Base-by-base conservation (phyloP, 2,329 filamentous ascomycete genomes). In the Boeremia exigua region DNA sequence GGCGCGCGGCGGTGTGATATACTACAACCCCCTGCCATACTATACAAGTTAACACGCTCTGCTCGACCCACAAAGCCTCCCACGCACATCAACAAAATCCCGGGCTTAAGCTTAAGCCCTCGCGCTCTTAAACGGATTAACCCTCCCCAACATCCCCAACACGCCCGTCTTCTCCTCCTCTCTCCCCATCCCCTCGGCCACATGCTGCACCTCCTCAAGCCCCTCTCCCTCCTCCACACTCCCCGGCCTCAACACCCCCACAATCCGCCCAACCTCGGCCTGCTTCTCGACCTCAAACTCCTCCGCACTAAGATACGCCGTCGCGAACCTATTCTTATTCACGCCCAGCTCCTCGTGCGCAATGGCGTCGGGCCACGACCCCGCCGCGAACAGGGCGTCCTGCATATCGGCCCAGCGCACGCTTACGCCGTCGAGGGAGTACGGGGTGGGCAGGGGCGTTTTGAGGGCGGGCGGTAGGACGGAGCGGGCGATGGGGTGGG, bases 391-490 rank as follows among this genome's bases (percentile, higher is more conserved):
- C 17, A 72, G 54, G 11, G 68, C 70, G 48, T 77, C 73, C 19
- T 62, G 52, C 11, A 74, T 48, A 39, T 77, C 68, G 6, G 67
- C 66, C 75, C 75, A 77, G 23, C 62, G 56, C 23, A 77, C 62
- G 12, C 48, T 56, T 2, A 76, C 61, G 28, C 61, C 66, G 4
- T 69, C 52, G 6, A 70, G 60, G 10, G 63, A 61, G 46, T 69
- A 74, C 11, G 66, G 65, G 12, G 46, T 59, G 27, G 64, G 62
- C 11, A 54, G 57, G 2, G 54, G 15, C 23, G 61, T 66, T 25
- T 59, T 66, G n/a, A 66, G 53, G 0, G 48, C 37, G 1, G 55
- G 49, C 3, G 68, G 69, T 1, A 72, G 64, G 7, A 71, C 59
- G 36, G 66, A 67, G 37, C 65, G 67, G 1, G 60, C 55, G 17